Percentiles rank a stretch among this genome's conserved stretches.
These are phyloP conservation scores for Puccinia coronata DNA, from an alignment of 1,284 basidiomycete species.

Conservation along the genomic window DNA sequence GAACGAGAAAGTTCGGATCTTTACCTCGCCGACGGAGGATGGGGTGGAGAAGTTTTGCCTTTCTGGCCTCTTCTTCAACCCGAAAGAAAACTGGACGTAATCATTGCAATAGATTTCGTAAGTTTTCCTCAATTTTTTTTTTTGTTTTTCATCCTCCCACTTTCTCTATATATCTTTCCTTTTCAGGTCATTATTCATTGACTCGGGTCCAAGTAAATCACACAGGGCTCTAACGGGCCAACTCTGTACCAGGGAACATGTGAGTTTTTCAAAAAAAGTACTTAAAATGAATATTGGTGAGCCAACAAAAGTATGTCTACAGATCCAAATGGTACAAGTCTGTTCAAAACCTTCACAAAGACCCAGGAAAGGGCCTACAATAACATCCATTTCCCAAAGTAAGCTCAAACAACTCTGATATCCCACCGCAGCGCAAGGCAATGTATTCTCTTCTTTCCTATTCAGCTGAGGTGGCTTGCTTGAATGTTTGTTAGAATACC, in stretches of 20 bases:
- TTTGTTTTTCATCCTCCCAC: too few species aligned
- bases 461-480: not conserved
- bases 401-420: not conserved
- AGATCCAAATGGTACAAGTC: slow-evolving; percentile 42
- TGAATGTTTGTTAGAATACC: slow-evolving; percentile 20
- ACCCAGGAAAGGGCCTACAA: slow-evolving; percentile 26
- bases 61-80: slow-evolving; percentile 44
- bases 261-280: not conserved
- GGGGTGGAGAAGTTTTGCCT: slow-evolving; percentile 42
- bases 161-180: not conserved
- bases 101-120: slow-evolving; percentile 41
- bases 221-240: slow-evolving; percentile 17
- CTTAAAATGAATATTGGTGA: too few species aligned
- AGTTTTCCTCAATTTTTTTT: not conserved
- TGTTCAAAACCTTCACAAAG: slow-evolving; percentile 26
- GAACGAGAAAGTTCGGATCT: slow-evolving; percentile 25
- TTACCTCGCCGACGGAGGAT: slow-evolving; percentile 43
- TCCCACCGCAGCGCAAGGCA: not conserved
- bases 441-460: not conserved
- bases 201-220: not conserved
- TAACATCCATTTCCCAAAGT: slow-evolving; percentile 35
- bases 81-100: slow-evolving; percentile 30
- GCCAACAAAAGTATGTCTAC: too few species aligned
- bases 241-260: slow-evolving; percentile 34
- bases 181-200: not conserved